Percentiles rank a stretch among this genome's conserved stretches.
phyloP scores from a whole-genome alignment of 257 asterid genomes.

The Gentiana macrophylla region DNA sequence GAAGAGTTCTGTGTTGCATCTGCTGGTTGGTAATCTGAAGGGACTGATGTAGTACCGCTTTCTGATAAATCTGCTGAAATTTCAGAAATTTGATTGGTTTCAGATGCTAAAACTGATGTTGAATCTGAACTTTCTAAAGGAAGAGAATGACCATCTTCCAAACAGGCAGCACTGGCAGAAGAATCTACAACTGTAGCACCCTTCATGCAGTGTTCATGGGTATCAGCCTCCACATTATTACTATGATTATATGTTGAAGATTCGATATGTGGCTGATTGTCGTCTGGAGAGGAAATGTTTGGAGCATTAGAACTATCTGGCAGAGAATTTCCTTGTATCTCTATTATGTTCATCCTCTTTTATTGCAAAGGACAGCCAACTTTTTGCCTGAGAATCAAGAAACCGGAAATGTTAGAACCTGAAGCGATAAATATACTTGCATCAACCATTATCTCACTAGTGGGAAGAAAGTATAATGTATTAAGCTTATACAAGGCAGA shows the following conservation, averaged over 20 bases:
- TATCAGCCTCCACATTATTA: neutral
- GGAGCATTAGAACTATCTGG: conserved; percentile 31
- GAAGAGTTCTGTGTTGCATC: conserved; percentile 9
- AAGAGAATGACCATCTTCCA: conserved; percentile 6
- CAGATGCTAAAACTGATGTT: conserved; percentile 13
- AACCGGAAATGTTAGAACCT: neutral
- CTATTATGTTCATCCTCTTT: conserved; percentile 60
- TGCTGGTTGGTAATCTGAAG: conserved; percentile 16
- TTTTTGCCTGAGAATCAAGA: too few species aligned
- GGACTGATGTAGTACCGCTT: conserved; percentile 12
- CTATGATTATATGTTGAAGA: conserved; percentile 10
- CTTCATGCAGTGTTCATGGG: conserved; percentile 13
- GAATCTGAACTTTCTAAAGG: conserved; percentile 11
- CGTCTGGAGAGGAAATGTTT: conserved; percentile 18
- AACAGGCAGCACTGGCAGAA: neutral
- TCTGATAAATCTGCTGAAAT: conserved; percentile 5
- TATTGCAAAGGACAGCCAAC: conserved; percentile 8
- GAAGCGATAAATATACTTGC: too few species aligned
- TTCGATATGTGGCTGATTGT: conserved; percentile 27
- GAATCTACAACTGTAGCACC: conserved; percentile 9
- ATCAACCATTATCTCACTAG: too few species aligned
- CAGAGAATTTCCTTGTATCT: conserved; percentile 23
- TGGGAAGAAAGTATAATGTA: too few species aligned
- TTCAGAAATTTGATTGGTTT: conserved; percentile 7
- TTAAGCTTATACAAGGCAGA: too few species aligned